Evolutionary conservation across 805 yeast genomes (phyloP).

Genomic region (Kodamaea lidongshanica): DNA sequence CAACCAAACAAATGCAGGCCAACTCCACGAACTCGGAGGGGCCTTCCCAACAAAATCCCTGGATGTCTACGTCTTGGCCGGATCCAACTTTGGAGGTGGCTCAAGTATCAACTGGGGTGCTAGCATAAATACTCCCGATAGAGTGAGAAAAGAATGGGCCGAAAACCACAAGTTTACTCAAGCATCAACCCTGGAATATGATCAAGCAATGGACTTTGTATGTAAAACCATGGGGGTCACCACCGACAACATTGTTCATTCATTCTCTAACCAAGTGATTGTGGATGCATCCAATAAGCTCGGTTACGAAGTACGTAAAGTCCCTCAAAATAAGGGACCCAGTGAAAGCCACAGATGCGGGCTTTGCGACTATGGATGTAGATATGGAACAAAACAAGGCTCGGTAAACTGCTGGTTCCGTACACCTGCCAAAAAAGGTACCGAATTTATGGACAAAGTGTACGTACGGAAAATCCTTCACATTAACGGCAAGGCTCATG

Average conservation of each 20-base stretch:
- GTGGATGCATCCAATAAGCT: constrained; percentile 40
- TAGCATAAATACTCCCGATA: constrained; percentile 42
- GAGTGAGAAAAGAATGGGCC: constrained; percentile 48
- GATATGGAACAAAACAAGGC: constrained; percentile 49
- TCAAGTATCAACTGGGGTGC: constrained; percentile 56
- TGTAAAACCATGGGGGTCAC: constrained; percentile 45
- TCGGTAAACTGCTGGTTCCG: constrained; percentile 45
- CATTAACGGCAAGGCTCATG: constrained; percentile 38
- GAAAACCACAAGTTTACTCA: constrained; percentile 40
- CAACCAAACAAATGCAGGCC: constrained; percentile 32
- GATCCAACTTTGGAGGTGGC: constrained; percentile 54
- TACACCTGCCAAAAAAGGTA: constrained; percentile 41
- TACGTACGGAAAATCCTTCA: constrained; percentile 35
- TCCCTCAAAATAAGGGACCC: constrained; percentile 46
- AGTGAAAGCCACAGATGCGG: constrained; percentile 42
- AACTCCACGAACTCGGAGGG: constrained; percentile 38
- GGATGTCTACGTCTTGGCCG: constrained; percentile 38
- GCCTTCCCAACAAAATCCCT: constrained; percentile 26
- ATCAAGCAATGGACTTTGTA: constrained; percentile 41
- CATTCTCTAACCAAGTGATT: constrained; percentile 38
- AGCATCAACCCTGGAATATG: constrained; percentile 39
- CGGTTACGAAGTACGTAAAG: constrained; percentile 35
- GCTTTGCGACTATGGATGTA: constrained; percentile 44
- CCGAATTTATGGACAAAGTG: constrained; percentile 42
- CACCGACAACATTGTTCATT: constrained; percentile 34